Evolutionary conservation across 129 eudicot genomes (phyloP), one percentile per base, ranked within the genome.

Genomic region (Arctium minus): DNA sequence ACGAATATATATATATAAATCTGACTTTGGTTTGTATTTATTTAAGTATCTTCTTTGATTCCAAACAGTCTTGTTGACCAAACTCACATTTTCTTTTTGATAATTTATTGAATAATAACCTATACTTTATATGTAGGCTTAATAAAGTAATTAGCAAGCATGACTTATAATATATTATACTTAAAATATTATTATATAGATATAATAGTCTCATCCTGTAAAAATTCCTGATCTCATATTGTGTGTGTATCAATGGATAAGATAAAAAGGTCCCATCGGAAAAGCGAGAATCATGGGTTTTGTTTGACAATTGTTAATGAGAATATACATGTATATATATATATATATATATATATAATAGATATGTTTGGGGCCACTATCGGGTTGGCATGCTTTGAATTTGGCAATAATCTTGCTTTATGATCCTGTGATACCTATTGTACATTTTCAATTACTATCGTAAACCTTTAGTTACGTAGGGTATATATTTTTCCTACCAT

Each of bases 351-450:
- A 53, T 50, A 22, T 9, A 0, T 18, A 32, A 48, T 35, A 72
- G 5, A 70, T 70, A 15, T 72, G 12, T 71, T 37, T 18, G 53
- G 65, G 86, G 60, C 77, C 78, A 48, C 76, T 46, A 76, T 22
- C 17, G 3, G 72, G 36, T 75, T 75, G 44, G 82, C 75, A 77
- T 73, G 77, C 89, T 82, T 82, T 72, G 80, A 46, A 77, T 86
- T 42, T 81, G 11, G 33, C 78, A 27, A 56, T 62, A 65, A 62
- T 50, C 85, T 70, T 68, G 77, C 48, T 74, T 73, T 80, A 53
- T 75, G 76, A 85, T 75, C 81, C 32, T 85, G 85, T 80, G 81
- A 80, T 36, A 32, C 76, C 18, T 27, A 8, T 82, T 35, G 4
- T 22, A 22, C 27, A 22, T 69, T 76, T 76, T 44, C 76, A 75